phyloP scores from a whole-genome alignment of 78 protist species.

The Chrysochromulina parva region DNA sequence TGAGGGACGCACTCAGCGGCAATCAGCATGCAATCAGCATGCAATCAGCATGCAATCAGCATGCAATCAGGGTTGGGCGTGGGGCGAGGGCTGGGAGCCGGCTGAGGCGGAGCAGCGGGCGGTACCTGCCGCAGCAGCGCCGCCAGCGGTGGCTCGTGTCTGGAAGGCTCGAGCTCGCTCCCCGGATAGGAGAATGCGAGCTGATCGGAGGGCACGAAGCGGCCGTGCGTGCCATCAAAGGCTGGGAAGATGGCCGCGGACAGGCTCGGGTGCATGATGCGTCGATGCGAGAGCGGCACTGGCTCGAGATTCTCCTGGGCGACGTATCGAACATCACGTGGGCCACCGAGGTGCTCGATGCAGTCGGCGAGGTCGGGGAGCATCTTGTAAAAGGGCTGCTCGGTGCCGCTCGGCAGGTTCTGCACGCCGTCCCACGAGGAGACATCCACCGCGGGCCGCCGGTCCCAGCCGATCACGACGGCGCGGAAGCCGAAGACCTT shows the following conservation, averaged over 20 bases:
- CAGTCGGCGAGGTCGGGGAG: not conserved
- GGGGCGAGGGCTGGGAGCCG: too few species aligned
- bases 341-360: not conserved
- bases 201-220: not conserved
- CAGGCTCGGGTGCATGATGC: not conserved
- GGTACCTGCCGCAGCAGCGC: too few species aligned
- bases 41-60: too few species aligned
- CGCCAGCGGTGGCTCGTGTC: too few species aligned
- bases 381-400: conserved; percentile 10
- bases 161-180: too few species aligned
- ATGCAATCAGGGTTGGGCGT: too few species aligned
- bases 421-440: not conserved
- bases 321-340: not conserved
- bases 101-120: too few species aligned
- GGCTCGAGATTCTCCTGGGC: conserved; percentile 13
- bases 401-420: not conserved
- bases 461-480: not conserved
- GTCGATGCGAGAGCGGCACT: not conserved
- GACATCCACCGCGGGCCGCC: not conserved
- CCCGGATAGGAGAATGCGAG: not conserved
- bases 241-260: not conserved
- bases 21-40: too few species aligned
- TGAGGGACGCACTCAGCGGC: too few species aligned
- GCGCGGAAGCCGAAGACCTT: not conserved
- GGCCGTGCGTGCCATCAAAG: not conserved